Percentiles rank a stretch among this genome's conserved stretches.
Conservation (phyloP, 2,329 filamentous ascomycete genomes). For the Diaporthe humulicola region DNA sequence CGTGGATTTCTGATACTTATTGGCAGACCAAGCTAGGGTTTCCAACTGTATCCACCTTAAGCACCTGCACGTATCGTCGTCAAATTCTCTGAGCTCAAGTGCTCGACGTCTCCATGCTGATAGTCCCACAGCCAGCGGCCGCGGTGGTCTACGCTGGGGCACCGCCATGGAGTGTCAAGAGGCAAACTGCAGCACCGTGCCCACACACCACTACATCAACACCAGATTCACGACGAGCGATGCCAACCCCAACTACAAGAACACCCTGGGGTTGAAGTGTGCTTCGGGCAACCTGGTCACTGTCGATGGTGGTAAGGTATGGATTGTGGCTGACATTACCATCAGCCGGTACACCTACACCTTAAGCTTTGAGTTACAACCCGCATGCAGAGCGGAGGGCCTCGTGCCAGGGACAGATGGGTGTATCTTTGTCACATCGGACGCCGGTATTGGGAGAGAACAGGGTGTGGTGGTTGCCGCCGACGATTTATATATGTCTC, state of each 20-base stretch:
- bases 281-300: conserved; percentile 46
- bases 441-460: not conserved
- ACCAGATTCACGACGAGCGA: conserved; percentile 50
- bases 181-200: conserved; percentile 55
- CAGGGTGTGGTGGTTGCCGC: too few relatives aligned
- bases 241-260: conserved; percentile 53
- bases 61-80: conserved; percentile 23
- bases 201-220: conserved; percentile 55
- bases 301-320: conserved; percentile 56
- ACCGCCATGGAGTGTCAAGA: conserved; percentile 51
- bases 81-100: not conserved
- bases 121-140: conserved; percentile 35
- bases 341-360: conserved; percentile 48
- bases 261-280: conserved; percentile 50
- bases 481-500: not conserved
- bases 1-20: too few relatives aligned
- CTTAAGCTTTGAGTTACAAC: too few relatives aligned
- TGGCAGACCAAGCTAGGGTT: too few relatives aligned
- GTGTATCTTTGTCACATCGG: not conserved
- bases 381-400: too few relatives aligned
- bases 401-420: too few relatives aligned
- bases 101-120: not conserved
- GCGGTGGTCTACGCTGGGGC: conserved; percentile 41
- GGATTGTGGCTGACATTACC: conserved; percentile 55
- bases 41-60: conserved; percentile 41